A percentile compares a stretch with the other conserved stretches of the same genome.
phyloP scores from a whole-genome alignment of 1,284 basidiomycete species.

The Naganishia cerealis region DNA sequence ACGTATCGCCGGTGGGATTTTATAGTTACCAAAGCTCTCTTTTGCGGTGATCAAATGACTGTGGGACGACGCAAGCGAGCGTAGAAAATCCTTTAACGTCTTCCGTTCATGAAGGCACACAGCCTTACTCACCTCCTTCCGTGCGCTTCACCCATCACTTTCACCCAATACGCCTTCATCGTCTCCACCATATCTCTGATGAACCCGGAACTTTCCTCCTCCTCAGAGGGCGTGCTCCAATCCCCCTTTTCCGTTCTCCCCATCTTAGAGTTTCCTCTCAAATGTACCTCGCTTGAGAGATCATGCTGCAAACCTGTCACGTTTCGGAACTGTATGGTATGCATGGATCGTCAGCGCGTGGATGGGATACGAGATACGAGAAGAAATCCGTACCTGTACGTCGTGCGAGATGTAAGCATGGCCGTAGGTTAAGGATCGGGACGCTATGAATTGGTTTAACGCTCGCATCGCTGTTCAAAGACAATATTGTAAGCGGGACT shows the following conservation, averaged over 20 bases:
- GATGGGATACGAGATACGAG: too few relatives aligned
- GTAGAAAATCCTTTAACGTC: too few relatives aligned
- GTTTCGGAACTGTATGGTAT: conserved; percentile 8
- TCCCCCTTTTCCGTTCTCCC: not conserved
- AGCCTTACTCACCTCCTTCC: conserved; percentile 15
- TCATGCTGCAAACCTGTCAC: conserved; percentile 5
- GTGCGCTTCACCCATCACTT: conserved; percentile 25
- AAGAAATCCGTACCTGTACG: not conserved
- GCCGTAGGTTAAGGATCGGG: conserved; percentile 10
- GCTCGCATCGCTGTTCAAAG: conserved; percentile 9
- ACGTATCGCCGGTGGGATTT: too few relatives aligned
- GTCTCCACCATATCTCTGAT: conserved; percentile 13
- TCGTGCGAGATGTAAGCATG: conserved; percentile 27
- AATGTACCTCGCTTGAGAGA: not conserved
- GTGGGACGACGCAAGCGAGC: too few relatives aligned
- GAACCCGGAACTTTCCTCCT: conserved; percentile 14
- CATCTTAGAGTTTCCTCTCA: not conserved
- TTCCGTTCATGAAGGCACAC: not conserved
- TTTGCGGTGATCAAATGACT: conserved; percentile 26
- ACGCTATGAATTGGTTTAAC: conserved; percentile 12
- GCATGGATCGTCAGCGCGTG: not conserved
- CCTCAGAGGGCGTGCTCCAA: conserved; percentile 5
- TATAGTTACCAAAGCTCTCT: conserved; percentile 20
- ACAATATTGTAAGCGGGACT: not conserved
- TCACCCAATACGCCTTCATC: conserved; percentile 20